Evolutionary conservation across 352 stramenopile genomes (phyloP), one percentile per base, ranked within the genome.

Genomic region (Pilasporangium apinafurcum): DNA sequence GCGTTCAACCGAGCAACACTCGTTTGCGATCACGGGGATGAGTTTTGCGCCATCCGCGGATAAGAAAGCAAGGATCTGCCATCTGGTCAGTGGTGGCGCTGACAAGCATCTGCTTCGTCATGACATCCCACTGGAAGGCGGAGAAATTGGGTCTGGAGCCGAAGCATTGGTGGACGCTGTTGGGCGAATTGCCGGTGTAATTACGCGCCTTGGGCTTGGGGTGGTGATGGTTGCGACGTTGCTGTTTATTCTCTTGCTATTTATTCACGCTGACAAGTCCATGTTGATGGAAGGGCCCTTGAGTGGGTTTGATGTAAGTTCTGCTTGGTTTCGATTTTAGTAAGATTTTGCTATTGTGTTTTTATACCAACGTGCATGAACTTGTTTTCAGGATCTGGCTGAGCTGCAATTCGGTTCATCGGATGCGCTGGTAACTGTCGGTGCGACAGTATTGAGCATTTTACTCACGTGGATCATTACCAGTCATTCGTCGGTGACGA

Each of bases 11-110:
- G 65, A 77, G 31, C 59, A 89, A 51, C 81, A 92, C 52, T 68
- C 63, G 25, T 91, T 92, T 35, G 81, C 81, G 18, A 88, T 92
- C 53, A 92, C 81, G 5, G 81, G 81, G 24, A 84, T 92, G 69
- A 82, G 69, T 27, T 90, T 86, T 36, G 60, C 64, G n/a, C 48
- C 59, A 5, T 40, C 56, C 0, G 46, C 37, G 4, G 60, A 72
- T 37, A 72, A 65, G 16, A 54, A 63, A 13, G 53, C 61, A 3
- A 55, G 51, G 16, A 14, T 65, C 9, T 59, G 68, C 27, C 60
- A 86, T 17, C 53, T 92, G 37, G 61, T 87, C 24, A 90, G 70
- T 36, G 80, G 77, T 31, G 75, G 80, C 4, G 80, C 80, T 12
- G 80, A 92, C 58, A 92, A 90, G 56, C 66, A 56, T 20, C 25